Evolutionary conservation across 306 rosid species (phyloP).

Genomic region (Nissolia schottii): DNA sequence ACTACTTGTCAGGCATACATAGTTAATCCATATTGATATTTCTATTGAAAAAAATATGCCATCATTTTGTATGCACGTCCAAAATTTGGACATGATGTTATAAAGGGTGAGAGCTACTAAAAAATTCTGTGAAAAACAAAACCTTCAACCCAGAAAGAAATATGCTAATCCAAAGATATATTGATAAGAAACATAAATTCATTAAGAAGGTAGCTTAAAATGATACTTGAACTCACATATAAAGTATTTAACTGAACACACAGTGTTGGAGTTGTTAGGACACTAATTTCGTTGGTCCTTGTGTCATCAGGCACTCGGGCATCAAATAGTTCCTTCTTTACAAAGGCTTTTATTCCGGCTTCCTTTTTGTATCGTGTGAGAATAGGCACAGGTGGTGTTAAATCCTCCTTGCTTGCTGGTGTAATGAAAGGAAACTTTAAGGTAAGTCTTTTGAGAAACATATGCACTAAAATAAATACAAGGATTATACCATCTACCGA

Average conservation of each 20-base stretch:
- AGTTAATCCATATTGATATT: too few relatives aligned
- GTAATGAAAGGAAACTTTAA: constrained; percentile 26
- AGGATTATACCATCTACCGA: background rate
- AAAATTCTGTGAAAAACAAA: constrained; percentile 10
- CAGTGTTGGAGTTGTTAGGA: constrained; percentile 70
- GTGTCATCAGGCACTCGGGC: constrained; percentile 76
- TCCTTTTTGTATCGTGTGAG: constrained; percentile 90
- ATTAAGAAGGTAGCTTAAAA: background rate
- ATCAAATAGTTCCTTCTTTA: constrained; percentile 93
- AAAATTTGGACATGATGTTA: background rate
- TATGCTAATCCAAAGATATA: background rate
- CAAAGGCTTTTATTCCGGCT: constrained; percentile 95
- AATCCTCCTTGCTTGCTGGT: constrained; percentile 87
- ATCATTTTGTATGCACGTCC: background rate
- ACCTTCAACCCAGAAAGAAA: background rate
- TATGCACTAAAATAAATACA: background rate
- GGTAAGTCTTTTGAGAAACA: constrained; percentile 1
- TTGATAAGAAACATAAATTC: background rate
- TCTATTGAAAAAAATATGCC: background rate
- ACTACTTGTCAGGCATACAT: too few relatives aligned
- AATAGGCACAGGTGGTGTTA: constrained; percentile 87
- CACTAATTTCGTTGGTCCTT: constrained; percentile 65
- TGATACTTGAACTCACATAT: constrained; percentile 59
- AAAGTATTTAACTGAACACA: constrained; percentile 93
- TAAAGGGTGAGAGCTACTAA: background rate